These are phyloP conservation scores for Ilex paraguariensis DNA, from an alignment of 305 asterid species.

Conservation along the genomic window DNA sequence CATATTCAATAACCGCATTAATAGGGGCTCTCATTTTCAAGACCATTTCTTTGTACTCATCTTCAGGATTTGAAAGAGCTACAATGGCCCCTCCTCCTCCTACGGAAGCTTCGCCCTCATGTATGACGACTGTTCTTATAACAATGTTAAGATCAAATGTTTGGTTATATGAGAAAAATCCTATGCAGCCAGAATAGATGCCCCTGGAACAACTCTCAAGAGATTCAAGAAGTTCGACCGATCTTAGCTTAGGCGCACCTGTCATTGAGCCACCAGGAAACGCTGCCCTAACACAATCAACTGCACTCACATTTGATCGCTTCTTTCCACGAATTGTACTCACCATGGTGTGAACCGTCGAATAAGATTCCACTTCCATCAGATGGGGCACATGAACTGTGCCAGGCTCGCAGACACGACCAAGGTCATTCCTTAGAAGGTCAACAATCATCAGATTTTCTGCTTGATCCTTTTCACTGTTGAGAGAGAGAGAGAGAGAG, in stretches of 20 bases:
- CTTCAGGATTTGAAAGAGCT: slow-evolving; percentile 70
- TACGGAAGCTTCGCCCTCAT: slow-evolving; percentile 68
- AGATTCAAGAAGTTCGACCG: slow-evolving; percentile 90
- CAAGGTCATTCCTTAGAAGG: slow-evolving; percentile 88
- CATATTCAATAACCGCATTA: slow-evolving; percentile 47
- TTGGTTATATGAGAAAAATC: slow-evolving; percentile 85
- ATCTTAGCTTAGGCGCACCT: slow-evolving; percentile 96
- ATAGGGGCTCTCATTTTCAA: slow-evolving; percentile 83
- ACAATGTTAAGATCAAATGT: slow-evolving; percentile 97
- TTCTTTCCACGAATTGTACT: slow-evolving; percentile 89
- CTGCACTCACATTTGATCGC: slow-evolving; percentile 45
- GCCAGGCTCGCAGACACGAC: slow-evolving; percentile 96
- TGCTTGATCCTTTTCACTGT: slow-evolving; percentile 98
- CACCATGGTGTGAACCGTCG: slow-evolving; percentile 97
- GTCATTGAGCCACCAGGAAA: slow-evolving; percentile 99
- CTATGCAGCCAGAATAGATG: slow-evolving; percentile 96
- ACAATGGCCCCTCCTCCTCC: slow-evolving; percentile 99
- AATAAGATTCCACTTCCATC: slow-evolving; percentile 91
- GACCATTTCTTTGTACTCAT: slow-evolving; percentile 91
- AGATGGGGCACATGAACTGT: slow-evolving; percentile 88
- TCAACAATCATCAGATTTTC: slow-evolving; percentile 97
- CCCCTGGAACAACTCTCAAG: slow-evolving; percentile 85
- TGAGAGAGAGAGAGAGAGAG: neutral
- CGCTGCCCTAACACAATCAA: slow-evolving; percentile 84
- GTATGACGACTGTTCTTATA: slow-evolving; percentile 68